Base-by-base conservation (phyloP, 805 yeast species). In the Candida broadrunensis region DNA sequence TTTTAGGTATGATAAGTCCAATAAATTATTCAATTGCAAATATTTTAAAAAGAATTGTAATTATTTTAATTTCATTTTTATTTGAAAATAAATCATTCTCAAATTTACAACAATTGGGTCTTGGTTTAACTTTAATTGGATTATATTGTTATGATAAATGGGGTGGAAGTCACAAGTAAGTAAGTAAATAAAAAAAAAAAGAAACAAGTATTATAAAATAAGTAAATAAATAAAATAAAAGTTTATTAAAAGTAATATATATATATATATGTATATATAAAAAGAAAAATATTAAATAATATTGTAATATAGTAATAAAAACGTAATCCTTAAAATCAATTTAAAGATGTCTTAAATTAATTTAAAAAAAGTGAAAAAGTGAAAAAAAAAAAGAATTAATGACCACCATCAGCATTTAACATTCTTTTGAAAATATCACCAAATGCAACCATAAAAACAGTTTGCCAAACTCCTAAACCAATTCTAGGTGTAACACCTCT, bases 401-500 rank as follows among this genome's bases (percentile, higher is more conserved):
- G 71, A 17, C 68, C 69, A 35, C 70, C 68, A 19, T 70, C 70
- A 27, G 71, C 60, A 40, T 69, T 69, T 51, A 70, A 61, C 60
- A 65, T 47, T 47, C 55, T 60, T 55, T 67, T 70, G 56, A 69
- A 63, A 33, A 89, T 87, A 60, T 93, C 99, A 63, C 98, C 99
- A 51, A 93, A 81, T 11, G 96, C 97, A 44, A 91, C 98, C 98
- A 91, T 91, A 65, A 95, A 91, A 35, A 91, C 88, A 2, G 98
- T 91, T 73, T 93, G 99, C 97, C 98, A 93, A 48, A 91, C 84
- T 56, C 98, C 95, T 50, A 93, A 77, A 42, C 96, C 97, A 52
- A 93, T 80, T 76, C 99, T 85, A 53, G 99, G 98, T 13, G 98
- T 81, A 34, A 90, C 97, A 60, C 99, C 99, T 65, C 96, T 79